Percentiles rank a stretch among this genome's conserved stretches.
Evolutionary conservation across 495 filamentous ascomycete genomes (phyloP).

Genomic region (Staphylotrichum tortipilum): DNA sequence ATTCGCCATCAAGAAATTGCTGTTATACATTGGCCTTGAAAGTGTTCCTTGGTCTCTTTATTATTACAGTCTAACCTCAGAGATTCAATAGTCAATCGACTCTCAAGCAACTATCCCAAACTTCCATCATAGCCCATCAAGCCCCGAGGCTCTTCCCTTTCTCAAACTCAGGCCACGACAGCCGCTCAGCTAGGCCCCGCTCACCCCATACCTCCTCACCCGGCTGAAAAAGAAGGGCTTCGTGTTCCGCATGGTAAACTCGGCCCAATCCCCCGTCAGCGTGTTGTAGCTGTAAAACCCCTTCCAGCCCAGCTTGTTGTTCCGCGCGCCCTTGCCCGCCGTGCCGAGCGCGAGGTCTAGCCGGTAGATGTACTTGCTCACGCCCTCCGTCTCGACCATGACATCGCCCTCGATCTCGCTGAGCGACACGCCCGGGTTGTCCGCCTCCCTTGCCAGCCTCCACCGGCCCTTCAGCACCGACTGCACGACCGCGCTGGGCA

Average conservation of each 20-base stretch:
- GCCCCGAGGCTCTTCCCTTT: too few relatives aligned
- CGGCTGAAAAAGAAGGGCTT: slow-evolving; percentile 81
- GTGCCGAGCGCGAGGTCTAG: slow-evolving; percentile 63
- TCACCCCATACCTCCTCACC: slow-evolving; percentile 59
- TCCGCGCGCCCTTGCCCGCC: slow-evolving; percentile 48
- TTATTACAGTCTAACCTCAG: too few relatives aligned
- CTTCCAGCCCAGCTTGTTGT: slow-evolving; percentile 82
- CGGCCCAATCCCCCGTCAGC: slow-evolving; percentile 81
- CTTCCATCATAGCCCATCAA: too few relatives aligned
- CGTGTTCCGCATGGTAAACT: slow-evolving; percentile 76
- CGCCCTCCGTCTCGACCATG: slow-evolving; percentile 79
- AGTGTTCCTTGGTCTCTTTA: too few relatives aligned
- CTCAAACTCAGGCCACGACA: too few relatives aligned
- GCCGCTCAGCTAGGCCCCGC: slow-evolving; percentile 27
- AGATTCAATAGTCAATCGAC: too few relatives aligned
- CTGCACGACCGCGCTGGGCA: slow-evolving; percentile 30
- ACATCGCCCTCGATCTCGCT: slow-evolving; percentile 53
- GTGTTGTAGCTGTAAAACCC: slow-evolving; percentile 88
- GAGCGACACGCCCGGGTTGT: slow-evolving; percentile 15
- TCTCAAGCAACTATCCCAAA: too few relatives aligned
- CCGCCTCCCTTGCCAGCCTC: slow-evolving; percentile 23
- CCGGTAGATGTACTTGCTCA: slow-evolving; percentile 68
- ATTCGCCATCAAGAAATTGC: too few relatives aligned
- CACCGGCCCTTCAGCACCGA: slow-evolving; percentile 31
- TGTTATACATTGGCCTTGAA: too few relatives aligned